Evolutionary conservation across 768 basidiomycete genomes (phyloP), one percentile per base, ranked within the genome.

Genomic region (Pisolithus tinctorius): DNA sequence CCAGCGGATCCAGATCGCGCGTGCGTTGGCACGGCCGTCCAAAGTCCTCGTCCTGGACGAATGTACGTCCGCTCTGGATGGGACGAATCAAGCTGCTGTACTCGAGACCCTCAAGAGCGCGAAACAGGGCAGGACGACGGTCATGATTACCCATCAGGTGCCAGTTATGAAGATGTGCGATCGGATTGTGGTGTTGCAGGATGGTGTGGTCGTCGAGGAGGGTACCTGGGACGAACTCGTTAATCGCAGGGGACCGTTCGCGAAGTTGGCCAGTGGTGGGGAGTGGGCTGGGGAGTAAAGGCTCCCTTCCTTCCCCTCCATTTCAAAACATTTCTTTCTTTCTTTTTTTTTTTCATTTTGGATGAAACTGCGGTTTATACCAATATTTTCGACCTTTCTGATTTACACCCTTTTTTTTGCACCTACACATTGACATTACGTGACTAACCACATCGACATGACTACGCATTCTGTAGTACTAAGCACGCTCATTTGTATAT

Each of bases 71-170:
- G 91, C 94, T 5, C 70, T 97, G 52, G 94, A 98, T 64, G 73
- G 80, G 1, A 81, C 82, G 59, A 97, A 95, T 68, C 87, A 93
- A 69, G 76, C 78, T 1, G 84, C 80, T 16, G 86, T 98, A 14
- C 69, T 97, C 60, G 83, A 90, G 49, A 86, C 90, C 7, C 82
- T 94, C 46, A 71, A 72, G 51, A 62, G 69, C 27, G 82, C 82
- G 51, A 82, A 80, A 70, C 66, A 74, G n/a, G 81, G 82, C 20
- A 73, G 84, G 50, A 95, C 93, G 55, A 93, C 90, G 50, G 67
- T 97, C 56, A 86, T 97, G 78, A 83, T 97, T 58, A 97, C 94
- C 11, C 95, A 98, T 70, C 95, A 95, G 67, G 66, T 92, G 29
- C 79, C 82, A 41, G 83, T 91, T 29, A 98, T 97, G 94, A 76